A percentile compares a stretch with the other conserved stretches of the same genome.
These are phyloP conservation scores for Lumnitzera littorea DNA, from an alignment of 345 rosid species.

Conservation along the genomic window DNA sequence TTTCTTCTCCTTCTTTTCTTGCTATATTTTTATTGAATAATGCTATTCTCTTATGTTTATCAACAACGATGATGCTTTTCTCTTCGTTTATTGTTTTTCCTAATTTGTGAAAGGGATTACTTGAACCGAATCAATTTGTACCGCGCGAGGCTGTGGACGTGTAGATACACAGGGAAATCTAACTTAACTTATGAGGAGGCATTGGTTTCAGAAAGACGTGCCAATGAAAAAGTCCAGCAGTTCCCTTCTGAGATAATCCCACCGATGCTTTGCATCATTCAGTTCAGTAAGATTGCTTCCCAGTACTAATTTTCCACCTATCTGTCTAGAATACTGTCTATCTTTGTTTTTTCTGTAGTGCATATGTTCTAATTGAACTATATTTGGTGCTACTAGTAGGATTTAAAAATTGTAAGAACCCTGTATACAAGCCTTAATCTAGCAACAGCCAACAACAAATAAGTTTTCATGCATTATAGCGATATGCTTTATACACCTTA, in stretches of 20 bases:
- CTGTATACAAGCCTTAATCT: too few relatives aligned
- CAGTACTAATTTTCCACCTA: too few relatives aligned
- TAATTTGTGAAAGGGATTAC: conserved; percentile 47
- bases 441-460: too few relatives aligned
- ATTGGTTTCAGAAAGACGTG: conserved; percentile 74
- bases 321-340: too few relatives aligned
- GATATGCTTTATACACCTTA: too few relatives aligned
- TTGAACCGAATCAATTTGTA: conserved; percentile 74
- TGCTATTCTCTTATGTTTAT: neutral
- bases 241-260: conserved; percentile 63
- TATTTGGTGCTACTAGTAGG: too few relatives aligned
- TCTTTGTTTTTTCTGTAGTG: too few relatives aligned
- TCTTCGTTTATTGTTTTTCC: conserved; percentile 23
- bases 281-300: conserved; percentile 52
- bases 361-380: too few relatives aligned
- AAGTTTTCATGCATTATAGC: too few relatives aligned
- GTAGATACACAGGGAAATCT: conserved; percentile 75
- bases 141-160: conserved; percentile 75
- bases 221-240: conserved; percentile 65
- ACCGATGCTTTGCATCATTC: conserved; percentile 61
- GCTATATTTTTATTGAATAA: neutral
- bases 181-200: conserved; percentile 95
- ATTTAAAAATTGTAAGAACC: too few relatives aligned
- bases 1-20: conserved; percentile 1
- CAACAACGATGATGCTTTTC: neutral